These are phyloP conservation scores for Microascus cirrosus DNA, from an alignment of 2,329 filamentous ascomycete genomes.

Conservation along the genomic window DNA sequence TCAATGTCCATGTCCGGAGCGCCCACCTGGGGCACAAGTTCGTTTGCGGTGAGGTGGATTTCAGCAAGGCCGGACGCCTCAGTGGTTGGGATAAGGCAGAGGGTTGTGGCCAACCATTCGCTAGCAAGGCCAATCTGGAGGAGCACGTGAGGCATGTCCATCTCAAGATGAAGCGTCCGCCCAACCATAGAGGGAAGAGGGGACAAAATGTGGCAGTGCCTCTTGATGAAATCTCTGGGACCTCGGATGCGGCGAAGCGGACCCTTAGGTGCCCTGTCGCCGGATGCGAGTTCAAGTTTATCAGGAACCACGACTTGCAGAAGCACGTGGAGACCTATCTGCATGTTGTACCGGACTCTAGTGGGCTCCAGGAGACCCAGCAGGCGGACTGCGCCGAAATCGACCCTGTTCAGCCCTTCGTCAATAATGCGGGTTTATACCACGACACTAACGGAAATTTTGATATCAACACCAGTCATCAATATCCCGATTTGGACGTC, in stretches of 20 bases:
- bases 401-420: neutral
- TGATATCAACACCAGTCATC: too few relatives aligned
- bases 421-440: too few relatives aligned
- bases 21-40: conserved; percentile 70
- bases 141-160: conserved; percentile 80
- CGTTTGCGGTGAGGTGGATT: conserved; percentile 58
- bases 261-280: conserved; percentile 28
- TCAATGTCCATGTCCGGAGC: conserved; percentile 66
- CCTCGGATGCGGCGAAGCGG: conserved; percentile 25
- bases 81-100: conserved; percentile 51
- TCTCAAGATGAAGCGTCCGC: conserved; percentile 44
- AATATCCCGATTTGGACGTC: too few relatives aligned
- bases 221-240: conserved; percentile 30
- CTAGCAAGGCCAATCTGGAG: conserved; percentile 67
- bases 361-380: neutral
- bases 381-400: neutral
- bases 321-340: conserved; percentile 25
- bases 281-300: conserved; percentile 34
- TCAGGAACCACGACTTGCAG: conserved; percentile 37
- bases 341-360: neutral
- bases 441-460: conserved; percentile 2
- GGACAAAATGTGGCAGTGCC: neutral
- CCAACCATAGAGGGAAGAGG: conserved; percentile 7
- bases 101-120: conserved; percentile 66
- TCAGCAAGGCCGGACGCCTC: conserved; percentile 20